These are phyloP conservation scores for Bonnemaisonia californica DNA, from an alignment of 31 red algal species.

Conservation along the genomic window DNA sequence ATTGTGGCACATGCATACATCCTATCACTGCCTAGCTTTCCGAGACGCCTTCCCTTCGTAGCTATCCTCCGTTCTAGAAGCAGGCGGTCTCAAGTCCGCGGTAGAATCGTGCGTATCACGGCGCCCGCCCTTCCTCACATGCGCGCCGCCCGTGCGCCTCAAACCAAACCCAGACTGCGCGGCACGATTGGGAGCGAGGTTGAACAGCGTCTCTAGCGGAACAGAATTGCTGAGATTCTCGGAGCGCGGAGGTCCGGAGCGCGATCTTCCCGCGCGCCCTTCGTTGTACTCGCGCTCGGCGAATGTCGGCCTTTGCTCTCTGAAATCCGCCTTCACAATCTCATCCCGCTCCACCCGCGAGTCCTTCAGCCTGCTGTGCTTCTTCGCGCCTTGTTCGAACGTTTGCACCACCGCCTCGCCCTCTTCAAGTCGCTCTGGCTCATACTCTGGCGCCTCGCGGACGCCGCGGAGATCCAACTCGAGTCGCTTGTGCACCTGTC, in stretches of 20 bases:
- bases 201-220: background rate
- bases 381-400: background rate
- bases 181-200: background rate
- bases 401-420: conserved; percentile 20
- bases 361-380: background rate
- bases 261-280: too few species aligned
- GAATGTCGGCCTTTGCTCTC: too few species aligned
- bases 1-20: too few species aligned
- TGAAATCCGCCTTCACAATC: background rate
- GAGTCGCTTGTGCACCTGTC: conserved; percentile 53
- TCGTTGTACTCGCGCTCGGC: too few species aligned
- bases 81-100: background rate
- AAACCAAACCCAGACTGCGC: background rate
- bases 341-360: background rate
- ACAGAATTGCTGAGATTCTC: background rate
- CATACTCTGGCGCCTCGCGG: conserved; percentile 18
- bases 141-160: background rate
- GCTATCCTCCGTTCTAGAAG: background rate
- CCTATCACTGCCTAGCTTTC: background rate
- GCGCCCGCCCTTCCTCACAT: background rate
- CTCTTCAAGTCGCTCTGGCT: conserved; percentile 6
- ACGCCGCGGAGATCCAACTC: conserved; percentile 52
- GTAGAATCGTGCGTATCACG: background rate
- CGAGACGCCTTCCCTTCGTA: background rate
- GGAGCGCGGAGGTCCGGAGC: too few species aligned